Evolutionary conservation across 2,329 filamentous ascomycete genomes (phyloP).

Genomic region (Chrysosporium queenslandicum): DNA sequence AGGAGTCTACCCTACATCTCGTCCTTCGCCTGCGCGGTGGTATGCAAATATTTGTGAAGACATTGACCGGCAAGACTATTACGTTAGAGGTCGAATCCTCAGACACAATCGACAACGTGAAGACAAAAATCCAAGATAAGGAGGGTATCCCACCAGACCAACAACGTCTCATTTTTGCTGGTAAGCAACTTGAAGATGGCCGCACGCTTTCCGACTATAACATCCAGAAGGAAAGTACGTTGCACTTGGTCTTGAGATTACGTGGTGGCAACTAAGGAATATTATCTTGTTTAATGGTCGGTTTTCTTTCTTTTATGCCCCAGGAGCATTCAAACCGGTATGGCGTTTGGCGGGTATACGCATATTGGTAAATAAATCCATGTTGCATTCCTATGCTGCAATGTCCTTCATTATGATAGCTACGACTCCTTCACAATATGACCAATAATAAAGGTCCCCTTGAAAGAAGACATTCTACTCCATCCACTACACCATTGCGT

Average conservation of each 20-base stretch:
- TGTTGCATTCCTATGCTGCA: slow-evolving; percentile 4
- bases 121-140: slow-evolving; percentile 74
- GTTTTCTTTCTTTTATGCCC: slow-evolving; percentile 31
- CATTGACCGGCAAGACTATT: slow-evolving; percentile 74
- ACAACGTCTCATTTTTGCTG: slow-evolving; percentile 85
- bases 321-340: slow-evolving; percentile 8
- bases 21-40: slow-evolving; percentile 73
- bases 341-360: slow-evolving; percentile 7
- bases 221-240: slow-evolving; percentile 83
- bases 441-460: too few species aligned
- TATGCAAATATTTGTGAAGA: slow-evolving; percentile 53
- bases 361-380: slow-evolving; percentile 1
- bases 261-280: slow-evolving; percentile 68
- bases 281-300: slow-evolving; percentile 65
- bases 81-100: slow-evolving; percentile 82
- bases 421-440: neutral
- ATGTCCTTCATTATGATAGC: slow-evolving; percentile 2
- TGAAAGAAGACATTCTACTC: too few species aligned
- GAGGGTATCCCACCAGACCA: slow-evolving; percentile 88
- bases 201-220: slow-evolving; percentile 91
- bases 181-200: slow-evolving; percentile 88
- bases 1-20: slow-evolving; percentile 71
- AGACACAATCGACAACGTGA: slow-evolving; percentile 91
- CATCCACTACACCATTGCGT: too few species aligned
- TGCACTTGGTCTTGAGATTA: slow-evolving; percentile 61